phyloP scores from a whole-genome alignment of 1,284 basidiomycete genomes.

The Ceratobasidium sp. region DNA sequence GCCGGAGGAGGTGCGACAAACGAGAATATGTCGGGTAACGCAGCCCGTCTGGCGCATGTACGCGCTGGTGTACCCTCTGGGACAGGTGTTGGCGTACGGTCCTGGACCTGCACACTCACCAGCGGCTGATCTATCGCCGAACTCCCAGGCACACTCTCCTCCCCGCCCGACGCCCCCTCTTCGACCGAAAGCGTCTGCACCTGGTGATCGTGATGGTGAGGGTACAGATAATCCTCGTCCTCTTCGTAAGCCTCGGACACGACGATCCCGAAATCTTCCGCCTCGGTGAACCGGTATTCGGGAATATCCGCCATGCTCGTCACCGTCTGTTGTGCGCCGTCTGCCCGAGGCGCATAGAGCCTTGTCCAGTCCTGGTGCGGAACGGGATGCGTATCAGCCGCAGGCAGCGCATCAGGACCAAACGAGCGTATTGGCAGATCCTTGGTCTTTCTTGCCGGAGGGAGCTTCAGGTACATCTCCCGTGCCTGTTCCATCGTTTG shows the following conservation, averaged over 20 bases:
- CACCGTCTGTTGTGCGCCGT: neutral
- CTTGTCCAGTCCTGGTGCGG: too few species aligned
- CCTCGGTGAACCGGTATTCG: slow-evolving; percentile 1
- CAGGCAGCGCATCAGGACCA: neutral
- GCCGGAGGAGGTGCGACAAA: neutral
- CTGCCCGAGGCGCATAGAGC: too few species aligned
- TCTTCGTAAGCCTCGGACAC: slow-evolving; percentile 28
- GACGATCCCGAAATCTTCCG: slow-evolving; percentile 41
- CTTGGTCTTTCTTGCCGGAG: slow-evolving; percentile 22
- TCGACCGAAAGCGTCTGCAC: neutral
- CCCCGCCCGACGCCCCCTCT: neutral
- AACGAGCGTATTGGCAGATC: slow-evolving; percentile 3
- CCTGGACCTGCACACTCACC: neutral
- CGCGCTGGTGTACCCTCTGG: too few species aligned
- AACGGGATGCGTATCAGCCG: neutral
- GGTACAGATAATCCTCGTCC: slow-evolving; percentile 17
- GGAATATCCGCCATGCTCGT: neutral
- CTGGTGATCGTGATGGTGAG: neutral
- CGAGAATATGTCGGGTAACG: slow-evolving; percentile 10
- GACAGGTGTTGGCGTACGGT: neutral
- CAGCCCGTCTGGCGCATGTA: neutral
- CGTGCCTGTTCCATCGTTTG: neutral
- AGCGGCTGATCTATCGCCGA: neutral
- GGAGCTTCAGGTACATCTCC: neutral
- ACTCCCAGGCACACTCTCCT: neutral